Conservation (phyloP, 73 alveolate genomes). For the Durusdinium trenchii region DNA sequence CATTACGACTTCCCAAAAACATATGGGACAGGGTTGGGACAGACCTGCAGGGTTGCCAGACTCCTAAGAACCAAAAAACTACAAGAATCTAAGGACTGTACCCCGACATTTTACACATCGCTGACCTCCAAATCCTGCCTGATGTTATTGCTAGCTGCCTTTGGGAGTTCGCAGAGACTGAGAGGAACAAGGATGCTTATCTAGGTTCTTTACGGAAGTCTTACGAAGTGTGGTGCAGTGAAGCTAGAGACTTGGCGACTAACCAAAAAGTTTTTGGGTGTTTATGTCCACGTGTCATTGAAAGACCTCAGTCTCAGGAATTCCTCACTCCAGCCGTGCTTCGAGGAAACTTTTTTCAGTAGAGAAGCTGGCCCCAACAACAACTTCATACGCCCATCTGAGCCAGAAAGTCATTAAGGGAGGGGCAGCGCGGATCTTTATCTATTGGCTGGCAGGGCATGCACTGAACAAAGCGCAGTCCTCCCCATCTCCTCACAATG, state of each 20-base stretch:
- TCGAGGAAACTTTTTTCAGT: not conserved
- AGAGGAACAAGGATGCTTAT: not conserved
- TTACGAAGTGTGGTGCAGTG: not conserved
- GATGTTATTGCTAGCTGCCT: not conserved
- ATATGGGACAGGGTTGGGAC: not conserved
- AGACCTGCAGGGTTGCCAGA: not conserved
- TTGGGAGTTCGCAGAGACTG: not conserved
- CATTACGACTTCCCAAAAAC: not conserved
- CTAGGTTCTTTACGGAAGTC: not conserved
- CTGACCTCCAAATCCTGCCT: conserved; percentile 13
- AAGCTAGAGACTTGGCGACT: not conserved
- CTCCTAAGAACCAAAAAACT: not conserved
- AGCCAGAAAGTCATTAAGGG: not conserved
- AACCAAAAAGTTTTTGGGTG: too few relatives aligned
- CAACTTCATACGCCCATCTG: not conserved
- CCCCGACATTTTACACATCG: conserved; percentile 12
- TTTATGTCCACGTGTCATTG: too few relatives aligned
- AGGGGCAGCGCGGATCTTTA: not conserved
- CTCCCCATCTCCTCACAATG: not conserved
- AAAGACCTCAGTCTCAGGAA: not conserved
- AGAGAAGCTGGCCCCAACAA: not conserved
- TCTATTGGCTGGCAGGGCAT: not conserved
- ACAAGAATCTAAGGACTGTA: not conserved
- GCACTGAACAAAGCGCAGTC: not conserved
- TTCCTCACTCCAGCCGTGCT: not conserved